These are phyloP conservation scores for Aspergillus ellipticus DNA, from an alignment of 495 filamentous ascomycete species.

Conservation along the genomic window DNA sequence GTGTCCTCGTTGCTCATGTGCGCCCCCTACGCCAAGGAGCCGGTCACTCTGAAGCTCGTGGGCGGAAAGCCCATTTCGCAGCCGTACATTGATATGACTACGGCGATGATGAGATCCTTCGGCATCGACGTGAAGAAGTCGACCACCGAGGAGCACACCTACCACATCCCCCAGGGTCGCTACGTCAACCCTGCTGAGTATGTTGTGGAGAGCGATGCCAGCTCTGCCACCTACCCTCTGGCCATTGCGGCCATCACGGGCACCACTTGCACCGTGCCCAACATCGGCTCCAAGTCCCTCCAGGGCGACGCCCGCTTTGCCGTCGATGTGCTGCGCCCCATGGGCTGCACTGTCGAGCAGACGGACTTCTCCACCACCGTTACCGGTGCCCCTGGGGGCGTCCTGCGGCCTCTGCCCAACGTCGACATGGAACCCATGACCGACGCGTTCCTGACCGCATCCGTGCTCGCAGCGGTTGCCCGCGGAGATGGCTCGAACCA, in stretches of 20 bases:
- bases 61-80: slow-evolving; percentile 96
- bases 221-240: slow-evolving; percentile 94
- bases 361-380: slow-evolving; percentile 86
- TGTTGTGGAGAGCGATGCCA: slow-evolving; percentile 93
- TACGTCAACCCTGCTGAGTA: slow-evolving; percentile 88
- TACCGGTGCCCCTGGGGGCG: slow-evolving; percentile 73
- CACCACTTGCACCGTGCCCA: slow-evolving; percentile 90
- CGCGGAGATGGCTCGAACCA: slow-evolving; percentile 49
- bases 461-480: slow-evolving; percentile 89
- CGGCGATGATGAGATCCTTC: slow-evolving; percentile 94
- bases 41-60: slow-evolving; percentile 83
- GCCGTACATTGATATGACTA: slow-evolving; percentile 98
- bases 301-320: slow-evolving; percentile 97
- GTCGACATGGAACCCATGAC: slow-evolving; percentile 99
- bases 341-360: slow-evolving; percentile 91
- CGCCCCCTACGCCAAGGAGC: slow-evolving; percentile 90
- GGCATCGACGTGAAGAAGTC: slow-evolving; percentile 77
- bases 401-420: slow-evolving; percentile 64
- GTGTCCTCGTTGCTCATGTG: slow-evolving; percentile 97
- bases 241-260: slow-evolving; percentile 93
- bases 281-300: slow-evolving; percentile 86
- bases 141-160: slow-evolving; percentile 75
- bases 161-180: slow-evolving; percentile 82
- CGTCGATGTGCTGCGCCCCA: slow-evolving; percentile 81
- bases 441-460: slow-evolving; percentile 94